Evolutionary conservation across 345 rosid species (phyloP), one percentile per base, ranked within the genome.

Genomic region (Abelmoschus esculentus): DNA sequence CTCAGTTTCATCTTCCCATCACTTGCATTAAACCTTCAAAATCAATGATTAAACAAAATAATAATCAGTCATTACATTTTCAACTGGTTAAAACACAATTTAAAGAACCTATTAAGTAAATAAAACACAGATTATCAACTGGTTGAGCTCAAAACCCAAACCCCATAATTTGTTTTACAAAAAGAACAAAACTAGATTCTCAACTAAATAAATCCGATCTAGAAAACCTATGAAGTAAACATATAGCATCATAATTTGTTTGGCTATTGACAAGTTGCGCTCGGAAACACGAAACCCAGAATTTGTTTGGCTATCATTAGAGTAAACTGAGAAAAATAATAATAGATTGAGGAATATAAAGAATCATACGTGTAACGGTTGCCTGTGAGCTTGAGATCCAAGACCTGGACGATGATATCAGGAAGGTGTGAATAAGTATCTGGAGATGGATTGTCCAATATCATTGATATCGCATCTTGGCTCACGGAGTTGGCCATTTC

Each of bases 311-410:
- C 38, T 7, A 47, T 7, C 12, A 47, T 8, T 26, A 7, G 13
- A 26, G 19, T 7, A 26, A 12, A n/a, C 34, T 3, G 18, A 22
- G 34, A n/a, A 22, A 22, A 5, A 3, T 34, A 12, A 18, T 2
- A 52, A 3, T 40, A n/a, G 18, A 42, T 19, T 2, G 22, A 34
- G 38, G 13, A 32, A 50, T 1, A 46, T 2, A 22, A 1, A 64
- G 62, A 67, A 19, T 18, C 78, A 67, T 66, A 91, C 98, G 87
- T 83, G 71, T 89, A 89, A 40, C 96, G 83, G 67, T 87, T 91
- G 52, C 98, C 97, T 8, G 88, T 82, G 44, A 87, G 84, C 73
- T 88, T 89, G 49, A 93, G 97, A 75, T 91, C 91, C 61, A 93
- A 79, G 60, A 91, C 90, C 70, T 93, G 97, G 47, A 89, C 82